These are phyloP conservation scores for Purpureocillium takamizusanense DNA, from an alignment of 2,329 filamentous ascomycete species.

Conservation along the genomic window DNA sequence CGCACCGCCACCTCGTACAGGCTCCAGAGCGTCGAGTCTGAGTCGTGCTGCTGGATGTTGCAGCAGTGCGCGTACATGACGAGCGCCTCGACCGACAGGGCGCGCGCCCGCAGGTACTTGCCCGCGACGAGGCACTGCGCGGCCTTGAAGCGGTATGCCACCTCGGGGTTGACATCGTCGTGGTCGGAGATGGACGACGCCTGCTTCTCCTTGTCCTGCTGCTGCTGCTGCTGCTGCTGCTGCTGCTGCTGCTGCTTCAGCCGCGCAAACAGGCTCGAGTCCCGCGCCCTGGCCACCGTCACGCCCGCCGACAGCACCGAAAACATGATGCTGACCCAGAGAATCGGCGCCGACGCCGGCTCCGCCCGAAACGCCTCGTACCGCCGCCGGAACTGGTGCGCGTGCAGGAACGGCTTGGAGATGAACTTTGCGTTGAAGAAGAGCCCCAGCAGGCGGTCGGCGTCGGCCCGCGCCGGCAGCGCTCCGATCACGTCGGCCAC, in stretches of 20 bases:
- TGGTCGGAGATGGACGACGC: too few species aligned
- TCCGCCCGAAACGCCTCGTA: constrained; percentile 38
- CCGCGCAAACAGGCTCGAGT: constrained; percentile 5
- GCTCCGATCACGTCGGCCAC: constrained; percentile 20
- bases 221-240: too few species aligned
- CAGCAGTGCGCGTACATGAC: constrained; percentile 35
- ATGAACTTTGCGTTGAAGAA: constrained; percentile 32
- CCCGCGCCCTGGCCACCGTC: constrained; percentile 23
- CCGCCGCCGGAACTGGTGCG: constrained; percentile 35
- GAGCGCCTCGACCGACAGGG: constrained; percentile 39
- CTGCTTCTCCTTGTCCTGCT: background rate
- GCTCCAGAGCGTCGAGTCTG: constrained; percentile 36
- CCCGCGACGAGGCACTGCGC: constrained; percentile 39
- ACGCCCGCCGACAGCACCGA: constrained; percentile 34
- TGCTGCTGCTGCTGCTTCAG: background rate
- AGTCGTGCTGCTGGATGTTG: constrained; percentile 29
- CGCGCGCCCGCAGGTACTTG: constrained; percentile 33
- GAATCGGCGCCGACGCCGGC: constrained; percentile 27
- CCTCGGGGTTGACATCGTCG: constrained; percentile 14
- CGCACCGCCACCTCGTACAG: constrained; percentile 36
- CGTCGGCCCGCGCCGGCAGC: constrained; percentile 25
- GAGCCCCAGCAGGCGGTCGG: constrained; percentile 23
- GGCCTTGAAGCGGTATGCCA: constrained; percentile 24
- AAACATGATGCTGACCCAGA: constrained; percentile 43
- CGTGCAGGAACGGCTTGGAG: constrained; percentile 28